Base-by-base conservation (phyloP, 306 rosid species). In the Echinosophora koreensis region DNA sequence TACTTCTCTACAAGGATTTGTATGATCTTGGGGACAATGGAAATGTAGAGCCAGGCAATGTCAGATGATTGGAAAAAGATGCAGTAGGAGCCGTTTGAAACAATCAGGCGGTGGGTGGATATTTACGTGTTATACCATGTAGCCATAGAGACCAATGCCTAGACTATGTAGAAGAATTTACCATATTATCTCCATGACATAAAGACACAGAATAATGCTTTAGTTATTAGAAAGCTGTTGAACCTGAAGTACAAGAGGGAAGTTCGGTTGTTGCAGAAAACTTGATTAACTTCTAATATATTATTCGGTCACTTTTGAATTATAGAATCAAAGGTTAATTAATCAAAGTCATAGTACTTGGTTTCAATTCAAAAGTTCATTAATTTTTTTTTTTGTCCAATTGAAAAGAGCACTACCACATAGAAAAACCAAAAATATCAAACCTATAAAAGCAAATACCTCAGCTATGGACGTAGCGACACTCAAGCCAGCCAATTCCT, bases 401-500 rank as follows among this genome's bases (percentile, higher is more conserved):
- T 37, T 66, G 63, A 78, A 67, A 50, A 3, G 56, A 58, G 41
- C 2, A 39, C 4, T 27, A 17, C 27, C 18, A 46, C 61, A 10
- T 12, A 51, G 17, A 52, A 71, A 66, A 51, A 12, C 6, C 71
- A 16, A 57, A 50, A 30, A 47, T 16, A 38, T 30, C 37, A 64
- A 38, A 28, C 15, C n/a, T n/a, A 18, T 16, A 27, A 68, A 72
- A 60, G 16, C 28, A 74, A 82, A 74, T 82, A 89, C 99, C 97
- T 92, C 97, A 12, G 97, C 91, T 49, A 92, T 85, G 50, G 99
- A 91, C 17, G 91, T 28, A 37, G 97, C 97, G 1, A 92, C 97
- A 18, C 99, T 95, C 85, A 95, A 84, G 77, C 99, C 99, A 77
- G 99, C 99, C 88, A 95, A 84, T 82, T 95, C 99, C 99, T 95